phyloP scores from a whole-genome alignment of 1,139 yeast genomes.

The Lizanozyma gosingica region DNA sequence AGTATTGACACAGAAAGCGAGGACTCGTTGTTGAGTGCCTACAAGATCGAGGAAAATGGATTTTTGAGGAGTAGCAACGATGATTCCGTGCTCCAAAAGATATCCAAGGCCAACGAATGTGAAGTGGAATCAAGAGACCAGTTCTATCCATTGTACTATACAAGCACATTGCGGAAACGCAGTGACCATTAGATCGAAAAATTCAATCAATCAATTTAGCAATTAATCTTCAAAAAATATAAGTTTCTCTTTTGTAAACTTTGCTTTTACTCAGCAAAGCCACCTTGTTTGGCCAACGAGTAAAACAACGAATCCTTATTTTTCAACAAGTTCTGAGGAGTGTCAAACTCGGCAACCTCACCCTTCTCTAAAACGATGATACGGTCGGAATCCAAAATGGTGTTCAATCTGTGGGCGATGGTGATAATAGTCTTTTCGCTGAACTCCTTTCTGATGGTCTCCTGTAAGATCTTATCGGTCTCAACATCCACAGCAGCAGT shows the following conservation, averaged over 20 bases:
- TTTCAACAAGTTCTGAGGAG: conserved; percentile 62
- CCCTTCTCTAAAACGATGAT: conserved; percentile 86
- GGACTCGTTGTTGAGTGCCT: conserved; percentile 21
- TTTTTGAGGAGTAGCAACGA: conserved; percentile 5
- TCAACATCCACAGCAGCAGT: conserved; percentile 97
- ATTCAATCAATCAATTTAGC: too few species aligned
- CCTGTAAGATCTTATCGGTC: conserved; percentile 81
- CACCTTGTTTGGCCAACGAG: conserved; percentile 67
- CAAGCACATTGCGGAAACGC: conserved; percentile 66
- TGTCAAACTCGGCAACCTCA: conserved; percentile 76
- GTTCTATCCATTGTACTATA: conserved; percentile 55
- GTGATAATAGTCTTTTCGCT: conserved; percentile 85
- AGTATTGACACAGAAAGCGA: conserved; percentile 38
- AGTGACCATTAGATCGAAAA: conserved; percentile 67
- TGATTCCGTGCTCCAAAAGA: conserved; percentile 7
- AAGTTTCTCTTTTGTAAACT: neutral
- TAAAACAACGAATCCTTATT: conserved; percentile 67
- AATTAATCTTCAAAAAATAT: too few species aligned
- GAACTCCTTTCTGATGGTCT: conserved; percentile 79
- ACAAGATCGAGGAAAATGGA: conserved; percentile 10
- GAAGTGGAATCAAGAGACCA: conserved; percentile 34
- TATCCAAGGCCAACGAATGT: conserved; percentile 19
- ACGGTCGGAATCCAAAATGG: conserved; percentile 85
- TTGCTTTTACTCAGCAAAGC: conserved; percentile 19
- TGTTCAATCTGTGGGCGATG: conserved; percentile 90